Base-by-base conservation (phyloP, 2,329 filamentous ascomycete species). In the Lasiodiplodia theobromae region DNA sequence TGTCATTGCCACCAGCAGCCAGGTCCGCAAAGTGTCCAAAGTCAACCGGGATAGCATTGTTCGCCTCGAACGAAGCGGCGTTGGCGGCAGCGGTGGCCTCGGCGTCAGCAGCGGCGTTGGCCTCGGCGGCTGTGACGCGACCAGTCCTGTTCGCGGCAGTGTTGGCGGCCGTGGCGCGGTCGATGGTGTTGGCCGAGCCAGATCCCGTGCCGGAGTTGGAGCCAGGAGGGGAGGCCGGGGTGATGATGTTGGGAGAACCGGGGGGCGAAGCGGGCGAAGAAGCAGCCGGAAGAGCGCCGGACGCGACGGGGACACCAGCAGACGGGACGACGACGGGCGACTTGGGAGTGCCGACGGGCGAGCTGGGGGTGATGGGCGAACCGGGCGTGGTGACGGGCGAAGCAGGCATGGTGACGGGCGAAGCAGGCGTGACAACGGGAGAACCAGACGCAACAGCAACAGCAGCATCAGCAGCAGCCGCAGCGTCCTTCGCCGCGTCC, bases 181-280 rank as follows among this genome's bases (percentile, higher is more conserved):
- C 21, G 44, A n/a, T 0, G 18, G 7, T 47, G 51, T 23, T 16
- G 25, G 4, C 28, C 14, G 51, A 8, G 49, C 23, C 23, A 21
- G 12, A 25, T 11, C n/a, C 12, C 8, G 7, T 4, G 25, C 11
- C 44, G 8, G n/a, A n/a, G 40, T 1, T 18, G 8, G 44, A 18
- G 6, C 14, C 16, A 1, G 5, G 1, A 1, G 44, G 18, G 3
- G n/a, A 7, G 0, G n/a, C n/a, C 2, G 18, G 18, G 2, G 0
- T 16, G 18, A 6, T 8, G 6, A 25, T 2, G 2, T 23, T 23
- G 23, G 1, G 4, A 47, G 40, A 2, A 5, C 3, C 14, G 3
- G 25, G 25, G 16, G 40, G 40, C 2, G 14, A 16, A n/a, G 3
- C 16, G 7, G 25, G 25, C 25, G 25, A 4, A 28, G 25, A 3